Conservation (phyloP, 805 yeast genomes). For the Wickerhamiella lipophila region DNA sequence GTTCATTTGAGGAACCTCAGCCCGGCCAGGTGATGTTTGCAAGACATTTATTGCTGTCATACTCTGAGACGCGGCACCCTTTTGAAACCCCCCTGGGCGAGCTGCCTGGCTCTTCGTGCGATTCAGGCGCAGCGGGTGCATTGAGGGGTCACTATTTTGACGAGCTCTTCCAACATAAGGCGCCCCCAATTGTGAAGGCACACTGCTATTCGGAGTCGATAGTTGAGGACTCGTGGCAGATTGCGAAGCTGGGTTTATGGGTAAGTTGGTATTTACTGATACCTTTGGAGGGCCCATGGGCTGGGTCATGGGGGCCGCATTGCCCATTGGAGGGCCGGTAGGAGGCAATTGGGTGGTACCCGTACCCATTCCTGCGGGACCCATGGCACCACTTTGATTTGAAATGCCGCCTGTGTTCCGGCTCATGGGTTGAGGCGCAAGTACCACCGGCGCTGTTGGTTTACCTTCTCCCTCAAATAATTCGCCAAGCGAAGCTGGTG, state of each 20-base stretch:
- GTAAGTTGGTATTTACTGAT: background rate
- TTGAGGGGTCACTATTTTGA: background rate
- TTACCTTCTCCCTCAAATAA: constrained; percentile 43
- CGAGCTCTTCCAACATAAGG: background rate
- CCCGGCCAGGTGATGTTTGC: constrained; percentile 39
- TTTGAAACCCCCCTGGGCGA: background rate
- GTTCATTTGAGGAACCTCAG: constrained; percentile 21
- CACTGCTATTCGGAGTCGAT: background rate
- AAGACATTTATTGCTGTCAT: constrained; percentile 20
- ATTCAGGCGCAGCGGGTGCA: constrained; percentile 5
- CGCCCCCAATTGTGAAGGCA: background rate
- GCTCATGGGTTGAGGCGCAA: background rate
- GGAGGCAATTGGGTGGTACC: constrained; percentile 16
- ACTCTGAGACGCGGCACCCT: constrained; percentile 1
- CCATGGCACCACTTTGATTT: background rate
- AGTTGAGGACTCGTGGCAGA: background rate
- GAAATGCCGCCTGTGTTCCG: background rate
- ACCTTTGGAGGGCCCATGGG: background rate
- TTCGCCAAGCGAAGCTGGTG: constrained; percentile 61
- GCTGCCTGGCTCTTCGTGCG: constrained; percentile 7
- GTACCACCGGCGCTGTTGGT: constrained; percentile 12
- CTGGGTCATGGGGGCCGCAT: background rate
- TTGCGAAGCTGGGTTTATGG: background rate
- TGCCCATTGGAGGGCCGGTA: background rate
- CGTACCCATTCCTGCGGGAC: background rate